A percentile compares a stretch with the other conserved stretches of the same genome.
Evolutionary conservation across 176 grass and related monocot genomes (phyloP).

Genomic region (Lolium rigidum): DNA sequence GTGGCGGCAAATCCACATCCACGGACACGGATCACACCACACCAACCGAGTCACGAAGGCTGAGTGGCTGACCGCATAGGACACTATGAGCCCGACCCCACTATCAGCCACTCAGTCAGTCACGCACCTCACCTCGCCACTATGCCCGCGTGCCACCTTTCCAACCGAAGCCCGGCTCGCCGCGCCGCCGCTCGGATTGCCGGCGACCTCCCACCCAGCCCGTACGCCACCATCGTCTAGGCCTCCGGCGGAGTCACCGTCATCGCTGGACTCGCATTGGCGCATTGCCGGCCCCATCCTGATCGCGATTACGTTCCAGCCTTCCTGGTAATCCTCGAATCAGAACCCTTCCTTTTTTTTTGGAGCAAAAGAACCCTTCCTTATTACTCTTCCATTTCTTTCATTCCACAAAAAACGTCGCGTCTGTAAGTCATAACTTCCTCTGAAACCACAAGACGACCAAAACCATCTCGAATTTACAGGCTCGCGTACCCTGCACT

Average conservation of each 20-base stretch:
- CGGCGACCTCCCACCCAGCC: neutral
- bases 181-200: neutral
- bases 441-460: neutral
- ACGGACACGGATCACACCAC: too few species aligned
- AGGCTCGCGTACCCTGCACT: neutral
- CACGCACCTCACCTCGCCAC: neutral
- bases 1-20: too few species aligned
- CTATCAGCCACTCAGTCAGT: neutral
- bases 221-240: neutral
- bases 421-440: too few species aligned
- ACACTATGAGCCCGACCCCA: neutral
- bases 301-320: conserved; percentile 16
- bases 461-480: neutral
- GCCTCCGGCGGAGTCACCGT: neutral
- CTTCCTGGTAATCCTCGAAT: conserved; percentile 14
- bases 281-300: conserved; percentile 12
- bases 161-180: neutral
- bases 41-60: too few species aligned
- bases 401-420: too few species aligned
- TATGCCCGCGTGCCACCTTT: neutral
- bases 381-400: neutral
- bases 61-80: too few species aligned
- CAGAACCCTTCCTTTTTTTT: neutral
- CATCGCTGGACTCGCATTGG: neutral
- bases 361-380: neutral